Conservation (phyloP, 176 grass and related monocot species). For the Oryza glaberrima region DNA sequence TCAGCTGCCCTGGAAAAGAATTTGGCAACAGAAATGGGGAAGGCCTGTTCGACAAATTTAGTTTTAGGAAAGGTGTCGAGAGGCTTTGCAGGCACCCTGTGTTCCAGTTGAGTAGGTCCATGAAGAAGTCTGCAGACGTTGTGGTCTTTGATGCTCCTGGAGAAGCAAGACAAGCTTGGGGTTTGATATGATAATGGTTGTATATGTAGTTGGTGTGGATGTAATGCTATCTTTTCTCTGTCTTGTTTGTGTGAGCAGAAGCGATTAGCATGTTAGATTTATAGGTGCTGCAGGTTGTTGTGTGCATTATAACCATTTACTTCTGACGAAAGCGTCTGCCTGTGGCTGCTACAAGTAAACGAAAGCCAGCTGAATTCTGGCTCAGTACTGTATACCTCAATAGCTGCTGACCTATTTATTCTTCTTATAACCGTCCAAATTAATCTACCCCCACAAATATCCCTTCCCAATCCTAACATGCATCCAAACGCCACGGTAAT, state of each 20-base stretch:
- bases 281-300: conserved; percentile 38
- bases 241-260: conserved; percentile 51
- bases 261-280: conserved; percentile 33
- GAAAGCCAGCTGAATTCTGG: conserved; percentile 1
- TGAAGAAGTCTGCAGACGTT: conserved; percentile 71
- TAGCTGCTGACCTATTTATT: not conserved
- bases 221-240: conserved; percentile 30
- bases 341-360: conserved; percentile 39
- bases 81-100: conserved; percentile 90
- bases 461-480: not conserved
- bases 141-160: conserved; percentile 57
- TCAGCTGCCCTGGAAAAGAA: conserved; percentile 53
- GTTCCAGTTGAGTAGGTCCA: conserved; percentile 82
- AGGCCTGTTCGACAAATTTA: conserved; percentile 66
- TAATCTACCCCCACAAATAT: not conserved
- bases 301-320: conserved; percentile 59
- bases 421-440: not conserved
- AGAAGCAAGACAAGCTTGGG: conserved; percentile 83
- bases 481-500: not conserved
- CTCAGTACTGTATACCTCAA: conserved; percentile 1
- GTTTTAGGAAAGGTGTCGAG: conserved; percentile 88
- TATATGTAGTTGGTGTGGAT: conserved; percentile 38
- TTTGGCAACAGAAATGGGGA: conserved; percentile 48
- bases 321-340: conserved; percentile 47
- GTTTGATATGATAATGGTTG: conserved; percentile 43